Evolutionary conservation across 108 stramenopile genomes (phyloP).

Genomic region (Pseudonitzschia delicatissima): DNA sequence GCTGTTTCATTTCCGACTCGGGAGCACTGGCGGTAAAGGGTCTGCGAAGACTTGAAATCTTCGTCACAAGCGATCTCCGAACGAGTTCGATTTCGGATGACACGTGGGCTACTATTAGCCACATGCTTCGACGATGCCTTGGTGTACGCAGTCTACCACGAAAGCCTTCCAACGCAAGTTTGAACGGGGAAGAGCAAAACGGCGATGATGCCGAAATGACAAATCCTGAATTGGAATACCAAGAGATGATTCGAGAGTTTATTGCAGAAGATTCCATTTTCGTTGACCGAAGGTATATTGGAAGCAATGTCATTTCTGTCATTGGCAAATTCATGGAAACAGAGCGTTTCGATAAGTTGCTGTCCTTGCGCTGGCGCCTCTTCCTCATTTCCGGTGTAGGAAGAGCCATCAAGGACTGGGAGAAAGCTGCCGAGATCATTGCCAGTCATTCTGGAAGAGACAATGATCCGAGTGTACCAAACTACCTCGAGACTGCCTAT

Average conservation of each 20-base stretch:
- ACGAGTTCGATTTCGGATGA: constrained; percentile 53
- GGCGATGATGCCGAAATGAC: constrained; percentile 18
- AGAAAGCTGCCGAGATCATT: constrained; percentile 58
- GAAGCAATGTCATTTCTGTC: constrained; percentile 71
- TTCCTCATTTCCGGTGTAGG: constrained; percentile 73
- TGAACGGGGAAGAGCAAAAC: not conserved
- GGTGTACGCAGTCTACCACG: constrained; percentile 58
- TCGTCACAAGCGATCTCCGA: constrained; percentile 65
- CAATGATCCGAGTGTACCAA: constrained; percentile 44
- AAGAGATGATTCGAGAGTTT: constrained; percentile 67
- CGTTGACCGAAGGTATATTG: constrained; percentile 69
- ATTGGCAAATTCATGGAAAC: constrained; percentile 65
- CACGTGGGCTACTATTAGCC: constrained; percentile 81
- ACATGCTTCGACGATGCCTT: constrained; percentile 78
- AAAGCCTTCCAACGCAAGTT: not conserved
- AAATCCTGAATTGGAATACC: constrained; percentile 39
- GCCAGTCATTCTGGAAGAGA: constrained; percentile 19
- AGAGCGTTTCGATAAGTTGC: constrained; percentile 54
- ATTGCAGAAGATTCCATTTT: constrained; percentile 69
- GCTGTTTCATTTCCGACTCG: constrained; percentile 78
- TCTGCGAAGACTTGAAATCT: constrained; percentile 65
- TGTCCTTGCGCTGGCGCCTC: constrained; percentile 71
- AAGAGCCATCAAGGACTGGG: constrained; percentile 71
- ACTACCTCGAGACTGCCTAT: constrained; percentile 73
- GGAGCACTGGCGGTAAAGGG: constrained; percentile 72